Percentiles rank a stretch among this genome's conserved stretches.
Evolutionary conservation across 345 rosid species (phyloP).

Genomic region (Nasturtium officinale): DNA sequence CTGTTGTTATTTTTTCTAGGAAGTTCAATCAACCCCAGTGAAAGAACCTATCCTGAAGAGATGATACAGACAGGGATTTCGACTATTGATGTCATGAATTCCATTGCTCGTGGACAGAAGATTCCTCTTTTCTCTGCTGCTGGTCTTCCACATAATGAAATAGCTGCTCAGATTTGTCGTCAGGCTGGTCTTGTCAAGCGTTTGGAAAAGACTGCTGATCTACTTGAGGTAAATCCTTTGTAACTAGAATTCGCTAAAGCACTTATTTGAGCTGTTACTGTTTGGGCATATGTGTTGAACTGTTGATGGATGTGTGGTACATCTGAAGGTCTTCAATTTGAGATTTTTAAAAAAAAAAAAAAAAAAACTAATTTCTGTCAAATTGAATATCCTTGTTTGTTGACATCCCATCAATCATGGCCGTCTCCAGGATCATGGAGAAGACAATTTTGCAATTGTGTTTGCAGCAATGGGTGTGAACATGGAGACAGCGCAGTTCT

Average conservation of each 20-base stretch:
- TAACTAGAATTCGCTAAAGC: not conserved
- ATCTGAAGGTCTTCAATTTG: not conserved
- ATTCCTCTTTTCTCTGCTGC: constrained; percentile 99
- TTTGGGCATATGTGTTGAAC: not conserved
- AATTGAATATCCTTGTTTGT: not conserved
- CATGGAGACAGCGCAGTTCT: constrained; percentile 98
- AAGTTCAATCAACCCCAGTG: constrained; percentile 97
- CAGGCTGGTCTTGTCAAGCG: constrained; percentile 98
- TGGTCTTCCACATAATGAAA: constrained; percentile 99
- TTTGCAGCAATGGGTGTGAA: constrained; percentile 99
- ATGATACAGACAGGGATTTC: constrained; percentile 99
- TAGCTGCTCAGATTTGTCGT: constrained; percentile 98
- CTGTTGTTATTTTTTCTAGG: constrained; percentile 43
- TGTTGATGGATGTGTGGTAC: not conserved
- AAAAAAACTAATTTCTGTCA: not conserved
- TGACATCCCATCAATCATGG: not conserved
- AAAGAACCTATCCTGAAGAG: constrained; percentile 97
- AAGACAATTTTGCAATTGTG: constrained; percentile 96
- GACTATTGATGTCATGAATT: constrained; percentile 96
- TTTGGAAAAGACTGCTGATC: constrained; percentile 77
- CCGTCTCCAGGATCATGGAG: constrained; percentile 64
- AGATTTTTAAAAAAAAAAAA: not conserved
- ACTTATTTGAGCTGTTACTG: not conserved
- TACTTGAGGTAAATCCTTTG: constrained; percentile 61
- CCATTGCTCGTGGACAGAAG: constrained; percentile 98